Base-by-base conservation (phyloP, 495 filamentous ascomycete genomes). In the Annulohypoxylon nitens region DNA sequence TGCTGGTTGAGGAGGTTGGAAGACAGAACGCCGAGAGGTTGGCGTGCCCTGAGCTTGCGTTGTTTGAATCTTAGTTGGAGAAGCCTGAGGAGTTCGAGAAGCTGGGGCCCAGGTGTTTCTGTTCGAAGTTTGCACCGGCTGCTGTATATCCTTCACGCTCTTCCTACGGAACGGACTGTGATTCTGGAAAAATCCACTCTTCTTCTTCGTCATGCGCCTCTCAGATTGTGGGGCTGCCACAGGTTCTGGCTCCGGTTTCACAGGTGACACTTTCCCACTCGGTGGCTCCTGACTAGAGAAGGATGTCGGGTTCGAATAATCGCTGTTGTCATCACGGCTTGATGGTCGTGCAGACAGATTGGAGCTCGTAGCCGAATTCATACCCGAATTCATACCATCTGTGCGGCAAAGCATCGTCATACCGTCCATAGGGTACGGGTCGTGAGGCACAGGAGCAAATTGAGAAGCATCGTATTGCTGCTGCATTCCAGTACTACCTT, bases 331-430 rank as follows among this genome's bases (percentile, higher is more conserved):
- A 67, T 95, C 96, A 70, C 93, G 91, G 77, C 95, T 97, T 25
- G 92, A 91, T 58, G 95, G 94, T 50, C 95, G 87, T 36, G 84
- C 90, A 74, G 86, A 82, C 33, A 92, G 86, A 67, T 88, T 90
- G 36, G 92, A 93, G 80, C 92, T 95, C 59, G 91, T 89, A 48
- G 97, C 95, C 20, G 94, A 97, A 48, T 92, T 79, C 70, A 76
- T 65, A 23, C 77, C 95, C 20, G 94, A 97, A 48, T 92, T 79
- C 70, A 76, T 65, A 23, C 77, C 77, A 47, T 79, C 93, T 25
- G 92, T 90, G 66, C 96, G 90, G 81, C 97, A 98, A 71, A 97
- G 93, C 92, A 98, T 97, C 1, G 96, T 98, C 97, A 98, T 98
- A 36, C 96, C 97, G 79, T 99, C 96, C 75, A 93, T 89, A 4